Evolutionary conservation across 495 filamentous ascomycete genomes (phyloP).

Genomic region (Glutinoglossum americanum): DNA sequence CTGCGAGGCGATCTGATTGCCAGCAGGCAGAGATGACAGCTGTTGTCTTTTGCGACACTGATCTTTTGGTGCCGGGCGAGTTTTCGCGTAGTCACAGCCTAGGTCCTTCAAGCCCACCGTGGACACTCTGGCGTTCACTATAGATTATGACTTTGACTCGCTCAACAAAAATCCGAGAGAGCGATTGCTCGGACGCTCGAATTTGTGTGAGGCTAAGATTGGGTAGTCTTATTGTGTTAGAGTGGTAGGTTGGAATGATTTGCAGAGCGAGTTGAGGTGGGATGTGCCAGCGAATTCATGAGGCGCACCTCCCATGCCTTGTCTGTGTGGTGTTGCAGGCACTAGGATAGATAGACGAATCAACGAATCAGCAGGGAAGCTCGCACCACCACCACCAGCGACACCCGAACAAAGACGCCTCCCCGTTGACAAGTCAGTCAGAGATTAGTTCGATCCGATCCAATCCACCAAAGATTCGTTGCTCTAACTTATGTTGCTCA

Average conservation of each 20-base stretch:
- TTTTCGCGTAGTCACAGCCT: background rate
- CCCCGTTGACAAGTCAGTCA: background rate
- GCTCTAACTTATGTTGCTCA: background rate
- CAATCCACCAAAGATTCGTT: background rate
- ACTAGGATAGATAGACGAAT: background rate
- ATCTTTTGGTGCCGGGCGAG: background rate
- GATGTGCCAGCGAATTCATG: slow-evolving; percentile 1
- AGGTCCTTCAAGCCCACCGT: background rate
- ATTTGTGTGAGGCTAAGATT: slow-evolving; percentile 2
- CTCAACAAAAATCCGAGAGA: background rate
- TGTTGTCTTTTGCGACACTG: background rate
- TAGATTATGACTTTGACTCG: background rate
- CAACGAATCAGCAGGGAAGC: background rate
- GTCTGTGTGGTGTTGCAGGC: background rate
- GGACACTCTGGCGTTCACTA: background rate
- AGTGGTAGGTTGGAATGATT: background rate
- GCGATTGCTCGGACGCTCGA: background rate
- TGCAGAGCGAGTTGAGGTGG: background rate
- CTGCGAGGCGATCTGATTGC: background rate
- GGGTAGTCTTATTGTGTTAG: background rate
- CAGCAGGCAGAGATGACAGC: background rate
- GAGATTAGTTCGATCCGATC: background rate
- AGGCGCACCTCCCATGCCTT: background rate
- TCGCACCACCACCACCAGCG: background rate
- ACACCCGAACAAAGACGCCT: background rate